These are phyloP conservation scores for Sugiyamaella sp. DNA, from an alignment of 1,139 yeast species.

Conservation along the genomic window DNA sequence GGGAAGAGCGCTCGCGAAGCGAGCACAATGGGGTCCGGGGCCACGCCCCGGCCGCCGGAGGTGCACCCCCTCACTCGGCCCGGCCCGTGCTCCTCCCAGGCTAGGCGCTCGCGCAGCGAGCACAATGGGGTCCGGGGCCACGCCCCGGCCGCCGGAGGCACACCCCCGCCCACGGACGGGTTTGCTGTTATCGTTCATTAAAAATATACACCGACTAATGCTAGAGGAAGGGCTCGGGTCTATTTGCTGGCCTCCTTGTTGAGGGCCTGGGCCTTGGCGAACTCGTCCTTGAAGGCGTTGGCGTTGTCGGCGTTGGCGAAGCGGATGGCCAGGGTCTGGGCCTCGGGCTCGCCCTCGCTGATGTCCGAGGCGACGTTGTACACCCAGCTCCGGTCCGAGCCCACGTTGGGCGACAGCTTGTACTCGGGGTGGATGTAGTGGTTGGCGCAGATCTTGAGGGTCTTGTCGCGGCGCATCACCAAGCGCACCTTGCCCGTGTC, in stretches of 20 bases:
- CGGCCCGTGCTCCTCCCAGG: too few species aligned
- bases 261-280: conserved; percentile 74
- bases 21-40: neutral
- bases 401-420: conserved; percentile 87
- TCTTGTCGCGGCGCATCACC: conserved; percentile 98
- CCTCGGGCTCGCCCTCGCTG: conserved; percentile 95
- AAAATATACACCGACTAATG: conserved; percentile 11
- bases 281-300: conserved; percentile 90
- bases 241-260: conserved; percentile 51
- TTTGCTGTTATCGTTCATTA: conserved; percentile 6
- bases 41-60: neutral
- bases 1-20: conserved; percentile 1
- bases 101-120: conserved; percentile 2
- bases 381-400: conserved; percentile 98
- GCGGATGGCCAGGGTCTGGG: conserved; percentile 94
- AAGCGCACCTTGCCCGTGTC: conserved; percentile 78
- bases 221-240: neutral
- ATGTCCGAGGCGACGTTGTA: conserved; percentile 93
- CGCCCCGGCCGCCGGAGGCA: conserved; percentile 4
- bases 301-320: conserved; percentile 98
- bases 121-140: neutral
- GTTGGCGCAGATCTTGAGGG: conserved; percentile 96
- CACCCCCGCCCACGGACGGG: neutral
- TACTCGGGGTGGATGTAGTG: conserved; percentile 88
- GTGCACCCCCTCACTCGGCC: too few species aligned